Evolutionary conservation across 768 basidiomycete genomes (phyloP), one percentile per base, ranked within the genome.

Genomic region (Rhodotorula paludigena): DNA sequence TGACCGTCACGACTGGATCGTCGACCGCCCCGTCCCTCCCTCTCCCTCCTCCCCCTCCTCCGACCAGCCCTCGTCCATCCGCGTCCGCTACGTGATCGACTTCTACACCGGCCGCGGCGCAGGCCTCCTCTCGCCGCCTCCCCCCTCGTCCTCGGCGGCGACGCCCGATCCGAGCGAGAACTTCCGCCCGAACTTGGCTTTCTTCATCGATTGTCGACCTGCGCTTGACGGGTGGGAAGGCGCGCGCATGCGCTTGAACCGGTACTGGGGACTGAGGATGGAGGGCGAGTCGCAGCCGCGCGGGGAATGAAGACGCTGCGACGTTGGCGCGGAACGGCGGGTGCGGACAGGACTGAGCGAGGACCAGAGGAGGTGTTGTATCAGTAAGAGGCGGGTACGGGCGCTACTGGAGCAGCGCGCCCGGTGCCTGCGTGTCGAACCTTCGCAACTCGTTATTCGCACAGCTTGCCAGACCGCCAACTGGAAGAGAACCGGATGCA

Each of bases 1-100:
- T 79, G 96, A 99, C 78, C 82, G 91, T 60, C 96, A 99, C 73
- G 94, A 98, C 78, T 99, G 96, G 96, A 78, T 90, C 57, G 86
- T 99, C 57, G 92, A 96, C 78, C 86, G 94, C 41, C 96, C 93
- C 76, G 25, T 69, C 56, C 45, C 16, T 4, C 38, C 63, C 52
- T 15, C 51, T 47, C 32, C n/a, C 25, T 44, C 66, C 44, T 33
- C 32, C 28, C 4, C 60, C 30, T 32, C 58, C 21, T 44, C 62
- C n/a, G 32, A 28, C 42, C n/a, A 28, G 0, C 35, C 54, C 42
- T 25, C 48, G 21, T 94, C 92, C 10, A 85, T 84, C 52, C 86
- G 85, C 64, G 82, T 92, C 77, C 87, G 94, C 57, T 99, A 99
- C 80, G 86, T 99, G 66, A 96, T 99, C 75, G 96, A 99, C 80